phyloP scores from a whole-genome alignment of 2,329 filamentous ascomycete species.

The Truncatella angustata region DNA sequence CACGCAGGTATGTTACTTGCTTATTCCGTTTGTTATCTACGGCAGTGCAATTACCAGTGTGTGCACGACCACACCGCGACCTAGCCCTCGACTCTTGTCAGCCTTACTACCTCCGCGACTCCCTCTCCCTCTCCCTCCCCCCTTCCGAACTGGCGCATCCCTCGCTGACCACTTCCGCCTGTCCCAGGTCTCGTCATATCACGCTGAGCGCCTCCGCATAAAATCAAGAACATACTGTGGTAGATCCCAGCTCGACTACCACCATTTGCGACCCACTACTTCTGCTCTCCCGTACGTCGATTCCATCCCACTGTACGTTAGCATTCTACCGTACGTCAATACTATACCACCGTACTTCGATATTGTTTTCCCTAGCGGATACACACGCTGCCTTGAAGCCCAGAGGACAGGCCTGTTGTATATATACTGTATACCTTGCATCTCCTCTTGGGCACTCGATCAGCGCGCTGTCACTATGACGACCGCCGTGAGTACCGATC shows the following conservation, averaged over 20 bases:
- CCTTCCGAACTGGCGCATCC: background rate
- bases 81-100: background rate
- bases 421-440: background rate
- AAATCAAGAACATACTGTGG: background rate
- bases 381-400: background rate
- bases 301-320: no score
- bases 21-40: background rate
- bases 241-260: background rate
- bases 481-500: slow-evolving; percentile 22
- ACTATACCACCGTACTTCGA: no score
- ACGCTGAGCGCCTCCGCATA: background rate
- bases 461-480: slow-evolving; percentile 20
- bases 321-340: no score
- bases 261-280: background rate
- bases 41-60: no score
- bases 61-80: background rate
- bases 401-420: background rate
- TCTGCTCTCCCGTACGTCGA: background rate
- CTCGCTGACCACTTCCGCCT: background rate
- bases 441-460: background rate
- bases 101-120: background rate
- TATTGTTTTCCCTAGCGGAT: background rate
- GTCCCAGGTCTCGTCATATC: background rate
- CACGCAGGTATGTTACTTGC: background rate
- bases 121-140: background rate